Conservation (phyloP, 169 alveolate species). For the Nephromyces sp. region DNA sequence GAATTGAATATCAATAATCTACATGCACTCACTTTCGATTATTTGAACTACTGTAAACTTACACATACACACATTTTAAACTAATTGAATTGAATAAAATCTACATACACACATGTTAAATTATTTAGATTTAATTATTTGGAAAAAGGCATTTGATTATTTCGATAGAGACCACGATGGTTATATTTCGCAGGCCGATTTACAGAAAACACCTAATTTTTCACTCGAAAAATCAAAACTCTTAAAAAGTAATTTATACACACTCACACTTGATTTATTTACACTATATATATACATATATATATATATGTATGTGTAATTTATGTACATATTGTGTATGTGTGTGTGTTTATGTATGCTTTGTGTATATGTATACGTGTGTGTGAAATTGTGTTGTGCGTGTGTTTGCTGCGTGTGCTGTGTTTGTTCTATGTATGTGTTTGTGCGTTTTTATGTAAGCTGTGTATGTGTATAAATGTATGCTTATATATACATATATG, state of each 20-base stretch:
- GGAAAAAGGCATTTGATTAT: conserved; percentile 42
- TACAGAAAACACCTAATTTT: conserved; percentile 36
- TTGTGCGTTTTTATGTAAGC: background rate
- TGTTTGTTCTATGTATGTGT: background rate
- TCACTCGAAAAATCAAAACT: conserved; percentile 1
- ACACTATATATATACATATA: background rate
- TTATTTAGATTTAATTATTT: conserved; percentile 23
- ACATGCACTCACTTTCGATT: too few species aligned
- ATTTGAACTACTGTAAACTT: too few species aligned
- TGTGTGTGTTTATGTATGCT: too few species aligned
- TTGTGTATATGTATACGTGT: too few species aligned
- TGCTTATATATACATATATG: too few species aligned
- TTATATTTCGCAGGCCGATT: conserved; percentile 45
- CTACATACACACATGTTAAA: too few species aligned
- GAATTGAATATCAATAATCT: too few species aligned
- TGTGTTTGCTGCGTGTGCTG: background rate
- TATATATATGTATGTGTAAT: background rate
- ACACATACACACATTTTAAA: too few species aligned
- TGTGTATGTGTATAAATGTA: background rate
- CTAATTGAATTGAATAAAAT: too few species aligned
- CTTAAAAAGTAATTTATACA: background rate
- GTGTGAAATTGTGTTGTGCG: background rate
- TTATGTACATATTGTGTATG: too few species aligned
- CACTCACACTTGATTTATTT: too few species aligned
- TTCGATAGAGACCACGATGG: conserved; percentile 44